These are phyloP conservation scores for Fusarium sororula DNA, from an alignment of 2,329 filamentous ascomycete genomes.

Conservation along the genomic window DNA sequence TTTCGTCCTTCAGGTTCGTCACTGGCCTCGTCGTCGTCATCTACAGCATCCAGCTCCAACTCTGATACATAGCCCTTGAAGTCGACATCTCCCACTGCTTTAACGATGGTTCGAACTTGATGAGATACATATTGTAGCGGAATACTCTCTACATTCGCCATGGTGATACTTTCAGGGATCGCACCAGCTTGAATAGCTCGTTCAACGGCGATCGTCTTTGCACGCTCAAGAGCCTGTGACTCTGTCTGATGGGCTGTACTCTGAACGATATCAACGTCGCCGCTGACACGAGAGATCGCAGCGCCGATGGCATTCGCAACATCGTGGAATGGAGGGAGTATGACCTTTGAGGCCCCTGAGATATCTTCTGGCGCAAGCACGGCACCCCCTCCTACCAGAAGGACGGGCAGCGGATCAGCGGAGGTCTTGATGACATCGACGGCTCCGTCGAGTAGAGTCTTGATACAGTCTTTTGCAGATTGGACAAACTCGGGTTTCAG, in stretches of 20 bases:
- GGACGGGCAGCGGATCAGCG: not conserved
- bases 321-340: slow-evolving; percentile 46
- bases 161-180: not conserved
- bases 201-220: not conserved
- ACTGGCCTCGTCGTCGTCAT: not conserved
- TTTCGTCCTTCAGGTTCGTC: not conserved
- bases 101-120: not conserved
- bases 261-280: not conserved
- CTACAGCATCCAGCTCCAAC: not conserved
- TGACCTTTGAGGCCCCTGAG: slow-evolving; percentile 47
- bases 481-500: not conserved
- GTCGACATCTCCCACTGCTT: not conserved
- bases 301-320: slow-evolving; percentile 61
- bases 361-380: slow-evolving; percentile 51
- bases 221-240: not conserved
- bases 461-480: not conserved
- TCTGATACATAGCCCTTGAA: not conserved
- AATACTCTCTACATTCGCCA: not conserved
- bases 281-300: slow-evolving; percentile 48
- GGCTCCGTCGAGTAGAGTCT: not conserved
- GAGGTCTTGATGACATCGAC: slow-evolving; percentile 10
- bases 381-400: slow-evolving; percentile 54
- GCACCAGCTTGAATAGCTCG: not conserved
- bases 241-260: not conserved
- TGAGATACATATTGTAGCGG: not conserved